Base-by-base conservation (phyloP, 2,329 filamentous ascomycete species). In the Cladosporium sp. region DNA sequence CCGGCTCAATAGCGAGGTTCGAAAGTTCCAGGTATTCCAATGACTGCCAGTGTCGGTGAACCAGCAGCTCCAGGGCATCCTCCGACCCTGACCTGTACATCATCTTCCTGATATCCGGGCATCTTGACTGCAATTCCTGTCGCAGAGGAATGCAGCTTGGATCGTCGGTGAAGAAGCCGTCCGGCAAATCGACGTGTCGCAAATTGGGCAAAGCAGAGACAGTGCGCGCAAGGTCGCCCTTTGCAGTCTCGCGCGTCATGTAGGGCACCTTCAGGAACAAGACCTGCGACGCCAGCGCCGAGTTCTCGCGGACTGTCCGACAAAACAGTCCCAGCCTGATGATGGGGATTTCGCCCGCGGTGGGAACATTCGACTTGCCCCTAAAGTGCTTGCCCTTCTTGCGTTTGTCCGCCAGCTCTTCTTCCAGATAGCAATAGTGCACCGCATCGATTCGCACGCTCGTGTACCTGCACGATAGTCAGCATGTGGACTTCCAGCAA, bases 391-490 rank as follows among this genome's bases (percentile, higher is more conserved):
- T 72, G 28, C 67, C 69, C 65, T 75, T 89, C 76, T 91, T 92
- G 68, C 93, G 90, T 77, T 86, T 88, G 72, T 94, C 91, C 62
- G 91, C 87, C 40, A 97, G 86, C 71, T 90, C 83, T 66, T 91
- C 89, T 78, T 98, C 94, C 72, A 91, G 89, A 69, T 91, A 88
- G 82, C 94, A 98, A 80, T 97, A 97, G 79, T 98, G 94, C 35
- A 97, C 93, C 21, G 91, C 87, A 76, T 98, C 94, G 76, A 98
- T 95, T 67, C 93, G 91, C 70, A 98, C 89, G 81, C 92, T 93
- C 73, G 89, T 89, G 49, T 65, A 65, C 26, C 61, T 63, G 61
- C 31, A 14, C 10, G 28, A 3, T 21, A 28, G 50, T 63, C 37
- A 63, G 61, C 23, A 55, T 6, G n/a, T 5, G 16, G 3, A 35